Percentiles rank a stretch among this genome's conserved stretches.
phyloP scores from a whole-genome alignment of 176 grass and related monocot genomes.

The Juncus inflexus region DNA sequence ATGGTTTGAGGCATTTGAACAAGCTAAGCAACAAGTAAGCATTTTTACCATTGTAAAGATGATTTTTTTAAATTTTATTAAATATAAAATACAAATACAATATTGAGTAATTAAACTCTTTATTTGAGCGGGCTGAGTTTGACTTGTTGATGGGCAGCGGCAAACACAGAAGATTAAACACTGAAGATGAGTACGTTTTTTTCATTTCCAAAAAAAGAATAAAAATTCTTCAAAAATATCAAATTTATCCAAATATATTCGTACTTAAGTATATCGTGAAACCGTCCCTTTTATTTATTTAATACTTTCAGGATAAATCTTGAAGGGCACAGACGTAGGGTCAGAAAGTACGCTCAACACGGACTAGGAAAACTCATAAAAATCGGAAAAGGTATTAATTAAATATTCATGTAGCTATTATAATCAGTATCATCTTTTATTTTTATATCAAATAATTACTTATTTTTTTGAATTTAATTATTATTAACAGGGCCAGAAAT shows the following conservation, averaged over 20 bases:
- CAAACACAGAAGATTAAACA: slow-evolving; percentile 53
- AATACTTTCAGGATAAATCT: slow-evolving; percentile 65
- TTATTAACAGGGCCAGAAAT: slow-evolving; percentile 72
- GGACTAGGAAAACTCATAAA: slow-evolving; percentile 72
- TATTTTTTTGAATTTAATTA: background rate
- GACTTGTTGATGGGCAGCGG: slow-evolving; percentile 48
- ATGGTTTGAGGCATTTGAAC: slow-evolving; percentile 89
- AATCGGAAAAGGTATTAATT: slow-evolving; percentile 83
- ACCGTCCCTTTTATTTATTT: too few species aligned
- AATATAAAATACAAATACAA: too few species aligned
- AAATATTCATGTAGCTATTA: slow-evolving; percentile 1
- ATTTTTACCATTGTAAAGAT: slow-evolving; percentile 4
- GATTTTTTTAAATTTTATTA: background rate
- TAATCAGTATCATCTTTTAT: background rate
- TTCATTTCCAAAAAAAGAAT: background rate
- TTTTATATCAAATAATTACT: background rate
- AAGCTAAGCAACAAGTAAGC: slow-evolving; percentile 75
- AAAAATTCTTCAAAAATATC: background rate
- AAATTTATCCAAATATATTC: too few species aligned
- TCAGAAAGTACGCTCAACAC: slow-evolving; percentile 76
- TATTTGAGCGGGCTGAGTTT: slow-evolving; percentile 59
- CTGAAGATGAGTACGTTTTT: slow-evolving; percentile 58
- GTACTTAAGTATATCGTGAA: too few species aligned
- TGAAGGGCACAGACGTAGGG: slow-evolving; percentile 72
- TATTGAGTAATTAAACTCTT: background rate